Conservation (phyloP, 495 filamentous ascomycete genomes). For the Xylaria intraflava region DNA sequence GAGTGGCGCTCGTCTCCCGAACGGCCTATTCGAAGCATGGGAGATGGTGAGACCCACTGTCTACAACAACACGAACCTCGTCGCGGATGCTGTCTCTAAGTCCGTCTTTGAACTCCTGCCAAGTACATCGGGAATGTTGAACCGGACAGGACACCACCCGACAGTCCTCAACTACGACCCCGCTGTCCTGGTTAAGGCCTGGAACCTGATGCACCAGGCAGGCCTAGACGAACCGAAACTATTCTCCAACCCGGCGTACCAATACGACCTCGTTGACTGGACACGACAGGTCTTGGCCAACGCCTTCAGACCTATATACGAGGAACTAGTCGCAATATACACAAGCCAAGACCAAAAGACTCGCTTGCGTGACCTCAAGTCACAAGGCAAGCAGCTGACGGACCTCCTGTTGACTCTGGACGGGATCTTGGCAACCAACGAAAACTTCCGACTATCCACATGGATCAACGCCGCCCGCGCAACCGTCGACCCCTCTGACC, state of each 20-base stretch:
- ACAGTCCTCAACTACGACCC: conserved; percentile 43
- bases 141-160: conserved; percentile 34
- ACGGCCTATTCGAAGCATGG: conserved; percentile 40
- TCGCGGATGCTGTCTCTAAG: conserved; percentile 37
- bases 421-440: conserved; percentile 38
- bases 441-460: conserved; percentile 37
- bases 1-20: conserved; percentile 28
- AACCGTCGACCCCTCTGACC: conserved; percentile 24
- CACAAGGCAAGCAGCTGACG: conserved; percentile 27
- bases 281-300: conserved; percentile 47
- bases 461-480: conserved; percentile 40
- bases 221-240: conserved; percentile 28
- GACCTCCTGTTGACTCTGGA: conserved; percentile 36
- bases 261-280: conserved; percentile 47
- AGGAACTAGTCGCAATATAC: conserved; percentile 30
- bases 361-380: conserved; percentile 11
- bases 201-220: conserved; percentile 37
- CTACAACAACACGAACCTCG: conserved; percentile 49
- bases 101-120: conserved; percentile 43
- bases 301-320: conserved; percentile 38
- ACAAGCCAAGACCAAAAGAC: conserved; percentile 17
- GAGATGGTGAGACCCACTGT: conserved; percentile 41
- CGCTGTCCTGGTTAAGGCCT: conserved; percentile 31
- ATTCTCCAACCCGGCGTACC: conserved; percentile 42
- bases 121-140: conserved; percentile 32